Base-by-base conservation (phyloP, 2,329 filamentous ascomycete species). In the Lasiodiplodia sp. region DNA sequence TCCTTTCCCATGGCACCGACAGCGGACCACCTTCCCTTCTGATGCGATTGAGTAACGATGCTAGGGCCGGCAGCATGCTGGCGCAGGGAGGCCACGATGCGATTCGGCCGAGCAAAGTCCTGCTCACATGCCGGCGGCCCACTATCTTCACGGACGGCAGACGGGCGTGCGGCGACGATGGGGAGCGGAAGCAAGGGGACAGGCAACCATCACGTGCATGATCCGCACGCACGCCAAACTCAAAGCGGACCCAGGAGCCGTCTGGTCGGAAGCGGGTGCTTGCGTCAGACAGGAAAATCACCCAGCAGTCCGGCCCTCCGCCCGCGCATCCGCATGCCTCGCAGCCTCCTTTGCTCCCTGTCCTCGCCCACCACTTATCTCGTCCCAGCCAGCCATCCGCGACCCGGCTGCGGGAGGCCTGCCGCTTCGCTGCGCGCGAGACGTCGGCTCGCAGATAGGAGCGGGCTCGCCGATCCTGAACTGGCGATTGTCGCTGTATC, bases 211-310 rank as follows among this genome's bases (percentile, higher is more conserved):
- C 60, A 64, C 60, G 60, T 64, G 60, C 60, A 64, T 64, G 60
- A 64, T 64, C 28, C 44, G 47, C 58, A 64, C 47, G 60, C 60
- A 64, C 60, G 47, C 60, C 60, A 64, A 64, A 64, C 60, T 38
- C 21, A 64, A 64, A 52, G 60, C 60, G 60, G 31, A 18, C 60
- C 60, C 60, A 64, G 25, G 60, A 64, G 44, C 60, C 60, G 2
- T 64, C 47, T 53, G 28, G 60, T 64, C 60, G 60, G 60, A 52
- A 64, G 60, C 60, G 60, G 60, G 60, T 64, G 60, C 47, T 64
- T 64, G 60, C 60, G 60, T 64, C 60, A 64, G 60, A 64, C 60
- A 64, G 60, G 60, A 64, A 63, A 64, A 52, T 64, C 47, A 64
- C 60, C 60, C 60, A 64, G 60, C 47, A 64, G 60, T 16, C 40